These are phyloP conservation scores for Tricholoma sp. DNA, from an alignment of 768 basidiomycete species.

Conservation along the genomic window DNA sequence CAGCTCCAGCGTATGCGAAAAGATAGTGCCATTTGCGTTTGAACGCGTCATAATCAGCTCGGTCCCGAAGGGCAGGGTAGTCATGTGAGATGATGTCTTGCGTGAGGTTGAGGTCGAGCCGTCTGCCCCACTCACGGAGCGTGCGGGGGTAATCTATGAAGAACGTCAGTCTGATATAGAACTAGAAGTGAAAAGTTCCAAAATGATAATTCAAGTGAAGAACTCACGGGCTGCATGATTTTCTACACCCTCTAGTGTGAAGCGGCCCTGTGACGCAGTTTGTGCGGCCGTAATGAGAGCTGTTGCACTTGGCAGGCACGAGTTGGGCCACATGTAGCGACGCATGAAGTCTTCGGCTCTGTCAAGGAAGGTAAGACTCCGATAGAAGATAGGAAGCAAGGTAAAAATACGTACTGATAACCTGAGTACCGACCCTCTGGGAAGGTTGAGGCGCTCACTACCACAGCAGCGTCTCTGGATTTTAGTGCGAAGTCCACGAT, in stretches of 20 bases:
- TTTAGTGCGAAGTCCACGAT: conserved; percentile 78
- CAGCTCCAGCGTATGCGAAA: conserved; percentile 77
- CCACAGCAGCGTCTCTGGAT: conserved; percentile 57
- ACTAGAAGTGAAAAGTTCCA: neutral
- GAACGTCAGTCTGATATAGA: neutral
- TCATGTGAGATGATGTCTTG: conserved; percentile 54
- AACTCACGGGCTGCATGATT: conserved; percentile 76
- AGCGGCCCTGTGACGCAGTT: conserved; percentile 62
- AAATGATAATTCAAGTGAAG: neutral
- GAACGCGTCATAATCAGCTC: conserved; percentile 60
- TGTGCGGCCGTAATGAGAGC: conserved; percentile 73
- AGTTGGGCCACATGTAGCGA: conserved; percentile 87
- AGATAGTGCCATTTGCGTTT: conserved; percentile 82
- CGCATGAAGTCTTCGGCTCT: conserved; percentile 84
- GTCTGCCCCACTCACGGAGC: conserved; percentile 84
- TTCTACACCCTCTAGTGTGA: conserved; percentile 80
- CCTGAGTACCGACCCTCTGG: conserved; percentile 62
- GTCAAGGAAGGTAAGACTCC: conserved; percentile 3
- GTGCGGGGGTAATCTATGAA: conserved; percentile 78
- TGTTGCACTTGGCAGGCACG: conserved; percentile 82
- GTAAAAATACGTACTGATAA: conserved; percentile 54
- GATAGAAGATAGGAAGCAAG: conserved; percentile 3
- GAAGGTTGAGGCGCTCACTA: conserved; percentile 67
- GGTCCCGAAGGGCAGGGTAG: conserved; percentile 55
- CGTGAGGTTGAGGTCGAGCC: conserved; percentile 61